Evolutionary conservation across 192 early-diverging fungal species (phyloP).

Genomic region (Entomortierella lignicola): DNA sequence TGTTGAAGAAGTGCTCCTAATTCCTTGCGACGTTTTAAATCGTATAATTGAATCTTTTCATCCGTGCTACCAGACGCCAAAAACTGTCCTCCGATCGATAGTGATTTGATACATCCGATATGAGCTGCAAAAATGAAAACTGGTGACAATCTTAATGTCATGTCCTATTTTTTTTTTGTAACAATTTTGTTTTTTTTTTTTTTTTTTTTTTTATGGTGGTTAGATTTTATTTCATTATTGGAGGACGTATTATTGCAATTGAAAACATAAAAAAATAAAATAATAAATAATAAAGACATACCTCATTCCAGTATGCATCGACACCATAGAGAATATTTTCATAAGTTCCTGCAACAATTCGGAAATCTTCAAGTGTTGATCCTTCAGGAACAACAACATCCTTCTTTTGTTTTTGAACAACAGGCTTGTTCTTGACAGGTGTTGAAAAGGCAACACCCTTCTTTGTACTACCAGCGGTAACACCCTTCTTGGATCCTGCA

Average conservation of each 20-base stretch:
- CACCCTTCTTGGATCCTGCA: conserved; percentile 13
- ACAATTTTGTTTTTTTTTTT: conserved; percentile 23
- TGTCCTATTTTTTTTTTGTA: too few species aligned
- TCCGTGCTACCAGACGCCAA: conserved; percentile 97
- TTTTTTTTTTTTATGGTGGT: too few species aligned
- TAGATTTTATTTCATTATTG: too few species aligned
- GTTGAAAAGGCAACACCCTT: conserved; percentile 16
- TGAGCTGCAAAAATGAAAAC: conserved; percentile 97
- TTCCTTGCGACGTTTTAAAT: conserved; percentile 88
- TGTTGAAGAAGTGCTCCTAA: conserved; percentile 93
- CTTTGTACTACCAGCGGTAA: background rate
- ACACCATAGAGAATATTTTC: conserved; percentile 97
- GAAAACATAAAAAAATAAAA: conserved; percentile 5
- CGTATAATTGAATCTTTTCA: conserved; percentile 94
- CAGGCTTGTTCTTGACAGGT: conserved; percentile 11
- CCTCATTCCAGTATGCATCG: conserved; percentile 69
- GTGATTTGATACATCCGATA: conserved; percentile 91
- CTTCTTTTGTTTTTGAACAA: conserved; percentile 39
- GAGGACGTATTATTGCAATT: too few species aligned
- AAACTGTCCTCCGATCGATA: conserved; percentile 78
- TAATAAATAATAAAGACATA: conserved; percentile 5
- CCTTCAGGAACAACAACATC: conserved; percentile 35
- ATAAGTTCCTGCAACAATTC: conserved; percentile 89
- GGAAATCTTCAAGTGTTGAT: conserved; percentile 59
- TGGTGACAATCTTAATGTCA: conserved; percentile 67